Percentiles rank a stretch among this genome's conserved stretches.
phyloP scores from a whole-genome alignment of 225 moss, liverwort and hornwort genomes.

The Asterella californica region DNA sequence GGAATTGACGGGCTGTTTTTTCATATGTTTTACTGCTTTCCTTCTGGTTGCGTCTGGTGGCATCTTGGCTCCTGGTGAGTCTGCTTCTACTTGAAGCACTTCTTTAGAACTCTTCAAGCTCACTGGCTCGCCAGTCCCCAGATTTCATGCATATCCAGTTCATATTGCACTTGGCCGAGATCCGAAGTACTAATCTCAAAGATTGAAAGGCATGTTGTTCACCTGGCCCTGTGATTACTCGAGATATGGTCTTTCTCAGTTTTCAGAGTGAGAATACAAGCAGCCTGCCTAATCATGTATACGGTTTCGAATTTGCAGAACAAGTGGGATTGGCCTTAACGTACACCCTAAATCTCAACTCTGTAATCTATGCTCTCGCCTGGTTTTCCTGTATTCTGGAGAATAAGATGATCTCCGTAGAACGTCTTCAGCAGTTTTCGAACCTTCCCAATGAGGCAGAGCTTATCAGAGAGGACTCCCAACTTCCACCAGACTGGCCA shows the following conservation, averaged over 20 bases:
- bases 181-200: not conserved
- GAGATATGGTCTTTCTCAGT: not conserved
- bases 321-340: slow-evolving; percentile 60
- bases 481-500: slow-evolving; percentile 56
- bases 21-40: not conserved
- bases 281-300: not conserved
- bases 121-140: not conserved
- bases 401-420: slow-evolving; percentile 70
- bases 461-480: slow-evolving; percentile 31
- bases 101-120: not conserved
- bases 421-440: slow-evolving; percentile 55
- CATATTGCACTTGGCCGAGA: not conserved
- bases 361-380: slow-evolving; percentile 44
- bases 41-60: not conserved
- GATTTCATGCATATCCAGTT: not conserved
- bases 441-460: slow-evolving; percentile 53
- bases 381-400: slow-evolving; percentile 58
- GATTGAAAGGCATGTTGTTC: not conserved
- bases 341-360: slow-evolving; percentile 54
- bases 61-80: not conserved
- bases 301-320: slow-evolving; percentile 34
- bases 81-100: not conserved
- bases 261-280: not conserved
- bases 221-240: not conserved
- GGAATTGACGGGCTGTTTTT: slow-evolving; percentile 29